Base-by-base conservation (phyloP, 768 basidiomycete genomes). In the Sistotremastrum suecicum region DNA sequence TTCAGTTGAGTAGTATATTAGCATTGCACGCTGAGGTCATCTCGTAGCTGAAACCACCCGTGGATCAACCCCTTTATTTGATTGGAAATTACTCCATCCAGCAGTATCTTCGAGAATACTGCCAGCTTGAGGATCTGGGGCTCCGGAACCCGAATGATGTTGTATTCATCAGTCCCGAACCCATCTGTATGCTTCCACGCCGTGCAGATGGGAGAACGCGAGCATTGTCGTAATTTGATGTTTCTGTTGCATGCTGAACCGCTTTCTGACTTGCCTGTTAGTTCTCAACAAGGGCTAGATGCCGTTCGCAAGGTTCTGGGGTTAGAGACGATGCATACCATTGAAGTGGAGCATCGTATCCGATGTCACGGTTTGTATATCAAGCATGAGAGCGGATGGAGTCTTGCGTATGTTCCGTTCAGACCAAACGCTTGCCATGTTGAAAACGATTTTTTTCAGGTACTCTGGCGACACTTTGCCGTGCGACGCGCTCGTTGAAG, bases 401-500 rank as follows among this genome's bases (percentile, higher is more conserved):
- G 80, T 55, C 64, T 86, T 12, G 76, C 72, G 84, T 88, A 56
- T 48, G 81, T 11, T 35, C 5, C 34, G 6, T 31, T 39, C 42
- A 45, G 34, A n/a, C 39, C 36, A 30, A 41, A 20, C 20, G 20
- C 20, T 20, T 33, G 10, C 36, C 44, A 50, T 42, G 50, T 30
- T 32, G 4, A 50, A 11, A 36, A 10, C 39, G 20, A 20, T 20
- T 32, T 37, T 11, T n/a, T 36, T 34, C 51, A 94, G 91, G 20
- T 98, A 85, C 57, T 97, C 94, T 3, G 92, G 81, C 4, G 94
- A 98, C 59, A 97, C 92, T 1, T 69, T 73, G 57, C 91, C 94
- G 0, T 75, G 80, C 6, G 65, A 80, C 7, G 67, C 66, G 30
- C 66, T 98, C 3, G 75, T 81, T 28, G 58, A 67, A 39, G 78